A percentile compares a stretch with the other conserved stretches of the same genome.
These are phyloP conservation scores for Lachancea quebecensis DNA, from an alignment of 805 yeast genomes.

Conservation along the genomic window DNA sequence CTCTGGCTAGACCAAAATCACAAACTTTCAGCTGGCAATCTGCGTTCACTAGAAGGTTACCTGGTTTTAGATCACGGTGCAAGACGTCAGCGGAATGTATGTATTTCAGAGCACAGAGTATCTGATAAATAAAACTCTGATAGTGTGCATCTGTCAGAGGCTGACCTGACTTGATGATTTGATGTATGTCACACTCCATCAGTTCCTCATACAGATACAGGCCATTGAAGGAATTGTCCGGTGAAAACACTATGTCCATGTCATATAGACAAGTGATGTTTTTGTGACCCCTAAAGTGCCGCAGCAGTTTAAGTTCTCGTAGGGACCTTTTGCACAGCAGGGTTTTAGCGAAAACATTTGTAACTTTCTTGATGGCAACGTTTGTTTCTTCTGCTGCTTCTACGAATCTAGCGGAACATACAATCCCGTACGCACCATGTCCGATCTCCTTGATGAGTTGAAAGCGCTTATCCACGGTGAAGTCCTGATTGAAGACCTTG, in stretches of 20 bases:
- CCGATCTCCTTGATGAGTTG: conserved; percentile 90
- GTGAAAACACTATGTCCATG: conserved; percentile 67
- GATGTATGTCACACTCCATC: conserved; percentile 99
- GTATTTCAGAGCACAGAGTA: conserved; percentile 81
- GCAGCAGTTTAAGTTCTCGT: conserved; percentile 80
- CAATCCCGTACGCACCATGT: conserved; percentile 97
- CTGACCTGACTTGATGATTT: conserved; percentile 89
- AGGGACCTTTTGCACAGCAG: conserved; percentile 87
- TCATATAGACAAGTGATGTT: conserved; percentile 94
- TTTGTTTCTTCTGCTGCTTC: conserved; percentile 67
- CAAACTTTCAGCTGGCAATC: conserved; percentile 95
- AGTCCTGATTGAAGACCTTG: conserved; percentile 82
- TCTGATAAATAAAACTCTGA: conserved; percentile 88
- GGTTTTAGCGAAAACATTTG: conserved; percentile 87
- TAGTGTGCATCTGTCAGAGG: conserved; percentile 91
- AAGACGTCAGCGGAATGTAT: conserved; percentile 89
- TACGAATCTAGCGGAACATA: conserved; percentile 83
- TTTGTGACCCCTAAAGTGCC: conserved; percentile 93
- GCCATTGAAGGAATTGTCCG: conserved; percentile 78
- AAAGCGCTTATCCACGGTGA: conserved; percentile 82
- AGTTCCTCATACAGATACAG: conserved; percentile 89
- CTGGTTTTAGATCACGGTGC: conserved; percentile 93
- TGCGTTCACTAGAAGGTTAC: conserved; percentile 85
- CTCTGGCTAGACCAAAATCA: conserved; percentile 94
- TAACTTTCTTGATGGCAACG: conserved; percentile 93